Conservation (phyloP, 805 yeast species). For the Lachancea quebecensis region DNA sequence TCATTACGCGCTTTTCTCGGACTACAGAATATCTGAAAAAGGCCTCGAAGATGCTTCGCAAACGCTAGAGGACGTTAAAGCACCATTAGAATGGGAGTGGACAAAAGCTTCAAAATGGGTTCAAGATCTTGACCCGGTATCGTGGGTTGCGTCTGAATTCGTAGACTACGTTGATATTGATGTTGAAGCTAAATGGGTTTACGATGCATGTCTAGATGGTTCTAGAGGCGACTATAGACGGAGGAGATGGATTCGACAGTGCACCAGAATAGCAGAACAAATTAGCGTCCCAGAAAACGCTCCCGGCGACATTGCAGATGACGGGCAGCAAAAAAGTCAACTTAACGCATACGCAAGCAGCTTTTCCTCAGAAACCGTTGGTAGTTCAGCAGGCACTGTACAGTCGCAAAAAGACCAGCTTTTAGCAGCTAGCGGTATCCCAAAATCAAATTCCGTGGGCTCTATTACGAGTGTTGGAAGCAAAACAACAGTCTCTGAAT, state of each 20-base stretch:
- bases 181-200: slow-evolving; percentile 79
- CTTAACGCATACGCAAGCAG: neutral
- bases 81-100: slow-evolving; percentile 60
- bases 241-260: slow-evolving; percentile 57
- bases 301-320: neutral
- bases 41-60: slow-evolving; percentile 14
- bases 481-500: neutral
- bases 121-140: slow-evolving; percentile 54
- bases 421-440: neutral
- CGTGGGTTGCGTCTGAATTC: slow-evolving; percentile 54
- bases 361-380: neutral
- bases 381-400: neutral
- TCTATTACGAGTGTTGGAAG: slow-evolving; percentile 5
- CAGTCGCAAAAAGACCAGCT: neutral
- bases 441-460: slow-evolving; percentile 3
- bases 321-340: neutral
- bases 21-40: slow-evolving; percentile 29
- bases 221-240: slow-evolving; percentile 42
- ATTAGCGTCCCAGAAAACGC: neutral
- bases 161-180: slow-evolving; percentile 57
- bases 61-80: slow-evolving; percentile 35
- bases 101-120: slow-evolving; percentile 44
- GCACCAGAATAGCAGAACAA: slow-evolving; percentile 19
- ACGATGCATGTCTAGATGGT: slow-evolving; percentile 42
- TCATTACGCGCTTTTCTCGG: slow-evolving; percentile 45